A percentile compares a stretch with the other conserved stretches of the same genome.
phyloP scores from a whole-genome alignment of 208 protist genomes.

The Porcisia deanei region DNA sequence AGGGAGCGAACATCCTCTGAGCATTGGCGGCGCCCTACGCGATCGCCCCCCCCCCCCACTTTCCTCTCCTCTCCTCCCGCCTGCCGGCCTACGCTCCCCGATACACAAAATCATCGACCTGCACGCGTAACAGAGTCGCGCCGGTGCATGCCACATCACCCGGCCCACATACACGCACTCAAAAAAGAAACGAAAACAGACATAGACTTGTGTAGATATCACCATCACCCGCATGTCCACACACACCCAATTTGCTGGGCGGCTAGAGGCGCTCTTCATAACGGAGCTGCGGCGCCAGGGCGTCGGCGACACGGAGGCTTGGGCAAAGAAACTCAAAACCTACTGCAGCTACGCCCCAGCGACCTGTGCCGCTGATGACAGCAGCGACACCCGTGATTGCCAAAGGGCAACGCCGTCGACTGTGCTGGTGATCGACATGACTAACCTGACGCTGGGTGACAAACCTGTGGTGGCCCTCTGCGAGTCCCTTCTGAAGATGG shows the following conservation, averaged over 20 bases:
- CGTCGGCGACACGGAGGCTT: constrained; percentile 30
- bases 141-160: neutral
- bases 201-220: neutral
- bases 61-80: neutral
- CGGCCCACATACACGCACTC: neutral
- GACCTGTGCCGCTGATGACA: neutral
- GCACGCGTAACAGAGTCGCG: neutral
- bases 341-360: constrained; percentile 20
- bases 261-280: constrained; percentile 33
- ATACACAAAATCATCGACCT: neutral
- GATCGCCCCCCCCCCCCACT: neutral
- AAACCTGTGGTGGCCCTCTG: constrained; percentile 53
- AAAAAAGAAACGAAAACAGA: neutral
- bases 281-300: constrained; percentile 67
- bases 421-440: constrained; percentile 33
- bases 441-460: constrained; percentile 40
- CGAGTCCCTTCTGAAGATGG: constrained; percentile 63
- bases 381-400: neutral
- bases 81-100: neutral
- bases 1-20: neutral
- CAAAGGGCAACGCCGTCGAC: neutral
- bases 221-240: constrained; percentile 7
- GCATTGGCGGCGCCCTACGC: neutral
- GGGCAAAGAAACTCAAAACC: constrained; percentile 17
- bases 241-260: constrained; percentile 23